Evolutionary conservation across 129 eudicot species (phyloP).

Genomic region (Kitagawia praeruptora): DNA sequence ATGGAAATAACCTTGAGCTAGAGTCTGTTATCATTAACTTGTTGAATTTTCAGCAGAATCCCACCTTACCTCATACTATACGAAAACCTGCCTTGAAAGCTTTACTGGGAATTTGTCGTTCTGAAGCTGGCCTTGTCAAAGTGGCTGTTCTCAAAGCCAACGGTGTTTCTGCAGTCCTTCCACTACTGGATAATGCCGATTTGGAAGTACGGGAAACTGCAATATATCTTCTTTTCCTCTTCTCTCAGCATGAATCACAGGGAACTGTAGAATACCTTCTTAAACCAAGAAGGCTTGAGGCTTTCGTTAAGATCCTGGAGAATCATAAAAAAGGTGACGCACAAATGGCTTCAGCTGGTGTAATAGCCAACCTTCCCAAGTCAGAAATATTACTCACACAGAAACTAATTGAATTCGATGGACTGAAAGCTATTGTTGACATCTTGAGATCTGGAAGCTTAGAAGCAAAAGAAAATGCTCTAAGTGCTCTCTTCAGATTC

Average conservation of each 20-base stretch:
- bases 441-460: constrained; percentile 35
- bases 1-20: constrained; percentile 26
- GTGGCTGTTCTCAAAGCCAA: constrained; percentile 48
- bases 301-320: constrained; percentile 47
- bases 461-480: constrained; percentile 62
- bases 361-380: constrained; percentile 63
- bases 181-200: constrained; percentile 49
- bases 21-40: constrained; percentile 26
- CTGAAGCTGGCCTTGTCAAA: constrained; percentile 41
- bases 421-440: constrained; percentile 48
- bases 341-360: constrained; percentile 62
- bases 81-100: constrained; percentile 42
- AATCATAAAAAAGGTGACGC: constrained; percentile 34
- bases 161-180: constrained; percentile 44
- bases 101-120: constrained; percentile 45
- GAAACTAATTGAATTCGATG: constrained; percentile 52
- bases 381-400: constrained; percentile 43
- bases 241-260: constrained; percentile 57
- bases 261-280: constrained; percentile 58
- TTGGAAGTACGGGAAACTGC: constrained; percentile 57
- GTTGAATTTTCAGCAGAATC: constrained; percentile 33
- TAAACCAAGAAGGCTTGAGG: constrained; percentile 52
- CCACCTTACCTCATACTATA: constrained; percentile 25
- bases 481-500: constrained; percentile 61
- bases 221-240: constrained; percentile 46